Percentiles rank a stretch among this genome's conserved stretches.
phyloP scores from a whole-genome alignment of 139 green algal species.

The Asterochloris erici region DNA sequence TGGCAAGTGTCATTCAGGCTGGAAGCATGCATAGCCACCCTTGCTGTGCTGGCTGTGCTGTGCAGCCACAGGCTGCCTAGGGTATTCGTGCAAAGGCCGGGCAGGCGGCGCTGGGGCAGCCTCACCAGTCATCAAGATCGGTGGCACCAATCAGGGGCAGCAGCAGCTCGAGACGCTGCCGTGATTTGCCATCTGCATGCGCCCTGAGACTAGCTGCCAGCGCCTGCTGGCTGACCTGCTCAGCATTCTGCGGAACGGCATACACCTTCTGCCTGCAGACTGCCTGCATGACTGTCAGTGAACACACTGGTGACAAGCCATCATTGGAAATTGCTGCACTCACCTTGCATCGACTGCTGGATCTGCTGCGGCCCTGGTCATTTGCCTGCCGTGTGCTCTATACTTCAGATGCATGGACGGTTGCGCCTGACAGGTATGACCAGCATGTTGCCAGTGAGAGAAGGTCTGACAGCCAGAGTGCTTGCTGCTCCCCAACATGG shows the following conservation, averaged over 20 bases:
- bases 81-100: not conserved
- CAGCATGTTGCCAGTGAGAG: no score
- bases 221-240: constrained; percentile 50
- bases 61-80: no score
- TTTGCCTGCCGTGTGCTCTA: no score
- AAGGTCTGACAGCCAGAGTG: no score
- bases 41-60: not conserved
- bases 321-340: no score
- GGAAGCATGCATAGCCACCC: not conserved
- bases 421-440: no score
- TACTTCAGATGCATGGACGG: no score
- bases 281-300: not conserved
- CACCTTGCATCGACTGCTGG: no score
- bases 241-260: constrained; percentile 1
- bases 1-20: not conserved
- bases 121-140: constrained; percentile 87
- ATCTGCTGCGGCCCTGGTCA: no score
- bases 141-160: constrained; percentile 89
- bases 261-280: not conserved
- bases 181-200: constrained; percentile 50
- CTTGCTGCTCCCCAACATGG: no score
- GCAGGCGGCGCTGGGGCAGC: not conserved
- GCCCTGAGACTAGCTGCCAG: constrained; percentile 48
- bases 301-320: not conserved
- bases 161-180: constrained; percentile 75